A percentile compares a stretch with the other conserved stretches of the same genome.
These are phyloP conservation scores for Medicago lupulina DNA, from an alignment of 306 rosid genomes.

Conservation along the genomic window DNA sequence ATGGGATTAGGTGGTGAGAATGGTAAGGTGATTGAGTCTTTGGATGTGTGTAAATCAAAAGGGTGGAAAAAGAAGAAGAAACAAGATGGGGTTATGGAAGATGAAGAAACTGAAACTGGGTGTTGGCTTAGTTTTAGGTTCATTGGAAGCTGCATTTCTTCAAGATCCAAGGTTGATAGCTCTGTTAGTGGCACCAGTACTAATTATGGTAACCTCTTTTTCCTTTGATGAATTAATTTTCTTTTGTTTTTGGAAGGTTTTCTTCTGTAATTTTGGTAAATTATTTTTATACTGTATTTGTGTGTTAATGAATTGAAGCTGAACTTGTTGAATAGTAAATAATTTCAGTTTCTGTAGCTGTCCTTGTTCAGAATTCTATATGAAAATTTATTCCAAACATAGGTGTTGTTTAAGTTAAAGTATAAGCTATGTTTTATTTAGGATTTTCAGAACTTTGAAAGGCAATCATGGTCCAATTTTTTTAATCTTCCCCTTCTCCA, in stretches of 20 bases:
- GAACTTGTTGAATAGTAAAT: neutral
- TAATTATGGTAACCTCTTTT: conserved; percentile 71
- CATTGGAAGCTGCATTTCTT: conserved; percentile 92
- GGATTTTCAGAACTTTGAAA: neutral
- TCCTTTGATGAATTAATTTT: conserved; percentile 18
- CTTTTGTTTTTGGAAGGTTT: conserved; percentile 29
- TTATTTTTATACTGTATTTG: neutral
- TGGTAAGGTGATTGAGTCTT: conserved; percentile 80
- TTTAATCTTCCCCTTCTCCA: neutral
- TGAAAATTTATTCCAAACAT: conserved; percentile 1
- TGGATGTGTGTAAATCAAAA: conserved; percentile 74
- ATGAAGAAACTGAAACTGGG: conserved; percentile 66
- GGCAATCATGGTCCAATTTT: neutral
- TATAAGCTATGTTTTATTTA: neutral
- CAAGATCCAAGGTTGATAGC: conserved; percentile 98
- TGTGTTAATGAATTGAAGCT: neutral
- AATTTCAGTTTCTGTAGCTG: conserved; percentile 3
- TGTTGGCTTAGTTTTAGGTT: conserved; percentile 86
- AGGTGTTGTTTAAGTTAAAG: neutral
- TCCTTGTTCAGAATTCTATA: conserved; percentile 2
- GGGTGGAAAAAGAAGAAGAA: conserved; percentile 64
- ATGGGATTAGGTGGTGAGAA: conserved; percentile 82
- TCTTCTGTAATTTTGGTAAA: neutral
- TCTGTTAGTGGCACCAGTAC: conserved; percentile 82
- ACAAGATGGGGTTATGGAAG: conserved; percentile 49